A percentile compares a stretch with the other conserved stretches of the same genome.
Conservation (phyloP, 805 yeast genomes). For the Pichia kluyveri region DNA sequence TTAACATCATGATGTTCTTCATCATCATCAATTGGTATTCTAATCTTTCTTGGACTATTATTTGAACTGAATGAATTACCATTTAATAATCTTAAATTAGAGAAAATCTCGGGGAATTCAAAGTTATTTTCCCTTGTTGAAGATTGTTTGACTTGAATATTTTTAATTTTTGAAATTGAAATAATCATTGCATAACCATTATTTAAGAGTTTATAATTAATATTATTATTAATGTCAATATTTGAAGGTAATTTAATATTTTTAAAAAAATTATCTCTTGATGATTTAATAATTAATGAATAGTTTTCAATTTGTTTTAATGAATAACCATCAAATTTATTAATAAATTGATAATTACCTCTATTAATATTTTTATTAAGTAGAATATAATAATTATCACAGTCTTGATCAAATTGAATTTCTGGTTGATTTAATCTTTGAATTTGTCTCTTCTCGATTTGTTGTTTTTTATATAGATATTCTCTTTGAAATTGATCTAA, state of each 20-base stretch:
- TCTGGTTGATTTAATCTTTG: conserved; percentile 7
- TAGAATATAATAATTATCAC: conserved; percentile 16
- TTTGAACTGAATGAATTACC: not conserved
- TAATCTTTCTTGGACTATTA: not conserved
- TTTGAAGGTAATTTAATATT: conserved; percentile 18
- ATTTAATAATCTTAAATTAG: not conserved
- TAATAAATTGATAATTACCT: conserved; percentile 3
- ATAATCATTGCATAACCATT: conserved; percentile 17
- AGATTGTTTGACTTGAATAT: not conserved
- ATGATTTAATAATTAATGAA: conserved; percentile 15
- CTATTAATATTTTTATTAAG: conserved; percentile 11
- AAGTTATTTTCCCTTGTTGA: not conserved
- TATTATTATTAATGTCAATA: conserved; percentile 11
- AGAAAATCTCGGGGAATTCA: conserved; percentile 1
- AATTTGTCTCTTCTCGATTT: conserved; percentile 4
- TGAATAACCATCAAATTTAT: conserved; percentile 17
- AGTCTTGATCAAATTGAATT: conserved; percentile 13
- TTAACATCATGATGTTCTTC: not conserved
- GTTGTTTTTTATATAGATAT: conserved; percentile 5
- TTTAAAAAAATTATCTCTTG: conserved; percentile 15
- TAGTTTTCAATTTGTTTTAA: conserved; percentile 12
- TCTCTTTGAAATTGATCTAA: conserved; percentile 5
- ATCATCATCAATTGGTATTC: conserved; percentile 2
- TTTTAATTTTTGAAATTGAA: conserved; percentile 9
- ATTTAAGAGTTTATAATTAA: conserved; percentile 12